A percentile compares a stretch with the other conserved stretches of the same genome.
Conservation (phyloP, 2,329 filamentous ascomycete species). For the Lasiodiplodia hormozganensis region DNA sequence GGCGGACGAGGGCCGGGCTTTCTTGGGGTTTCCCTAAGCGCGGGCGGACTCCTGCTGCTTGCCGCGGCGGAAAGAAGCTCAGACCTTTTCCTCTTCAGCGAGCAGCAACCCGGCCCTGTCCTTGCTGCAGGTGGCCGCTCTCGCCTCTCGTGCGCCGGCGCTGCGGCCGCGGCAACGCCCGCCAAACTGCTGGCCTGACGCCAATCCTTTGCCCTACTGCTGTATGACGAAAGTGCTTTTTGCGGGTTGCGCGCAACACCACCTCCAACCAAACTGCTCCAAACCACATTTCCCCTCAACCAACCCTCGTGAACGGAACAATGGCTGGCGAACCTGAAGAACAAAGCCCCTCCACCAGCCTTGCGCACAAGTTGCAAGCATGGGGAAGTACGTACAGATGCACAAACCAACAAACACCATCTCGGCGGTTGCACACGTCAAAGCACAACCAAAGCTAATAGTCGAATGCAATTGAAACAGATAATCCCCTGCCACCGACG, state of each 20-base stretch:
- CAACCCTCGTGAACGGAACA: constrained; percentile 24
- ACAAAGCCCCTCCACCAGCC: constrained; percentile 48
- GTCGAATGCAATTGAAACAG: not conserved
- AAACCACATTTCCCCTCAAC: not conserved
- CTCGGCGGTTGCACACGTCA: not conserved
- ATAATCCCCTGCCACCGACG: constrained; percentile 61
- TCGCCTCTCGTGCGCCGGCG: not conserved
- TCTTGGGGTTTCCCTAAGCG: not conserved
- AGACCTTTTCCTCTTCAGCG: not conserved
- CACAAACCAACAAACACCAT: too few relatives aligned
- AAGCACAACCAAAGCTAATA: not conserved
- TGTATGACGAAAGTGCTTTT: constrained; percentile 24
- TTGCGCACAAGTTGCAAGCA: constrained; percentile 54
- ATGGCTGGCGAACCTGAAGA: constrained; percentile 49
- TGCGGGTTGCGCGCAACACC: not conserved
- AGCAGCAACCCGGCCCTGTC: not conserved
- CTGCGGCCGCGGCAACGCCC: constrained; percentile 14
- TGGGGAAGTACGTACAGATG: constrained; percentile 55
- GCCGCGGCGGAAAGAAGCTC: constrained; percentile 2
- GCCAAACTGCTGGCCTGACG: constrained; percentile 2
- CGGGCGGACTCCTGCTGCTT: not conserved
- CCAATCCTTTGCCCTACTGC: not conserved
- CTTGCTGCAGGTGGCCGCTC: constrained; percentile 19
- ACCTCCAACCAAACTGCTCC: not conserved
- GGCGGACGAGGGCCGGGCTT: not conserved